phyloP scores from a whole-genome alignment of 192 early-diverging fungal species.

The Coemansia sp. region DNA sequence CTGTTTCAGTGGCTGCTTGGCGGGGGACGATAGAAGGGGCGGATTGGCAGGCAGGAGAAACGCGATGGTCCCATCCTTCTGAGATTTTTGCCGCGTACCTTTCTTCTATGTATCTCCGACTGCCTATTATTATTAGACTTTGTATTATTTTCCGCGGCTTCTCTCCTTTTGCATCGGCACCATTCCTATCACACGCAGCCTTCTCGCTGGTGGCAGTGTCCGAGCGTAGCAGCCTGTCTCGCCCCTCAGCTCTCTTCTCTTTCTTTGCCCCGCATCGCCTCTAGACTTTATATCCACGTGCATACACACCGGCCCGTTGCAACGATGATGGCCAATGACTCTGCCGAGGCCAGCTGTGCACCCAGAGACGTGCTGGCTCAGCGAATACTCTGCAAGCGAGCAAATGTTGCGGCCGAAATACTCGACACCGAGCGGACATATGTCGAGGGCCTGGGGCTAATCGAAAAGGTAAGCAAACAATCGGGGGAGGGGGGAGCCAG shows the following conservation, averaged over 20 bases:
- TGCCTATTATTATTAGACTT: conserved; percentile 5
- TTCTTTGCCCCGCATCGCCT: too few relatives aligned
- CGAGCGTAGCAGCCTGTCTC: neutral
- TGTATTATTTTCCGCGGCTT: conserved; percentile 1
- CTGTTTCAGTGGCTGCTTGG: conserved; percentile 2
- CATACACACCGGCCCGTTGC: neutral
- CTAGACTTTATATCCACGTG: neutral
- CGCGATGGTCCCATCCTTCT: neutral
- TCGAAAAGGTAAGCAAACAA: conserved; percentile 43
- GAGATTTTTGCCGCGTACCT: neutral
- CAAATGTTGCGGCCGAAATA: conserved; percentile 73
- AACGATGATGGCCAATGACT: conserved; percentile 31
- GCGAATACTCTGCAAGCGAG: conserved; percentile 32
- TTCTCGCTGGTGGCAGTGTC: neutral
- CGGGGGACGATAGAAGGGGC: neutral
- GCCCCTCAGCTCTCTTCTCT: neutral
- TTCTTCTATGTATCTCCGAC: conserved; percentile 1
- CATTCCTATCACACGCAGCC: conserved; percentile 1
- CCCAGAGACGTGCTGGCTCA: conserved; percentile 2
- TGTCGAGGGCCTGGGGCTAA: conserved; percentile 66
- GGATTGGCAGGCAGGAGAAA: conserved; percentile 4
- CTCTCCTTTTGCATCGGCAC: neutral
- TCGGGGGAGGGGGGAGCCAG: neutral
- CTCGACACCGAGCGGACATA: conserved; percentile 81
- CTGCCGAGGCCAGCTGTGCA: neutral